Base-by-base conservation (phyloP, 192 early-diverging fungal species). In the Rhizoclosmatium sp. region DNA sequence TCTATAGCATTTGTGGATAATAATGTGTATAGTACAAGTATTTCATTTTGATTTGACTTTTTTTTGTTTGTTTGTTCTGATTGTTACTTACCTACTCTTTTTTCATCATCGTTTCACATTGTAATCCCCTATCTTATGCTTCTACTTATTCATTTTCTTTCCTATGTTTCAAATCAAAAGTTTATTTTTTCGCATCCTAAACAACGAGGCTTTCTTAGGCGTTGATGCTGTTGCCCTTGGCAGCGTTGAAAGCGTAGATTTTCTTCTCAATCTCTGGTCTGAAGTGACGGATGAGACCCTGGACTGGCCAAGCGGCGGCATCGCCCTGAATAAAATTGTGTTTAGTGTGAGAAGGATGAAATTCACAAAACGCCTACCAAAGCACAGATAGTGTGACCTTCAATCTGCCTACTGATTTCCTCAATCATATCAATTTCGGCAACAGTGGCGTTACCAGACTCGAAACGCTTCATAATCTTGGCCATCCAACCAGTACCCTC, bases 351-450 rank as follows among this genome's bases (percentile, higher is more conserved):
- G 56, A 12, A 77, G 9, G 54, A 44, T 56, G 54, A 75, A 77
- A 59, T 54, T 54, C 51, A 54, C 51, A 54, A 7, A 49, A n/a
- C 61, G 72, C 75, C 64, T 81, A 89, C 88, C 86, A 99, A 87
- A 51, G 98, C 98, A 82, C 98, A 99, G 82, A 99, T 99, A n/a
- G 98, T 99, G 82, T 98, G 98, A 41, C 98, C 98, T 84, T 99
- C 98, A 87, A 99, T 99, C 87, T 98, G 93, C 83, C 96, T 91
- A 45, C 94, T 92, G 58, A 99, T 86, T 86, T 98, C 97, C 79
- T 94, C 90, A 56, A 99, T 96, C 91, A 94, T 93, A 83, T 99
- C 98, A 83, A 99, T 97, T 82, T 99, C 98, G 41, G 90, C 87
- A 14, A 86, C 79, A 12, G 88, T 90, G 3, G 93, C 96, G 72